Base-by-base conservation (phyloP, 2,329 filamentous ascomycete species). In the Kalmusia sp. region DNA sequence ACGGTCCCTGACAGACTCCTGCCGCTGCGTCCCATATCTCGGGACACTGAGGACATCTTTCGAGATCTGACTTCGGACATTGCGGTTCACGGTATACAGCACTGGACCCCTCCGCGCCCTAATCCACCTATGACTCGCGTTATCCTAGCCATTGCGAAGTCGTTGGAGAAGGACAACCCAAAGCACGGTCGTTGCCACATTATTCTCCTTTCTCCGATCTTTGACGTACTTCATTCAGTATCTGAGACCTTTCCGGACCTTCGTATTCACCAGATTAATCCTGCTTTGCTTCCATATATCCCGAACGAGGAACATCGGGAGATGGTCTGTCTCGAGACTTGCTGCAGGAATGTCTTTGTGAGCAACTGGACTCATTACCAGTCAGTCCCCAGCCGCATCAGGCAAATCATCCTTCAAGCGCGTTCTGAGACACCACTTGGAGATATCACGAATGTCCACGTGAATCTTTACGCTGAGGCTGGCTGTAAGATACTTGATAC, bases 81-180 rank as follows among this genome's bases (percentile, higher is more conserved):
- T 17, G 54, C 45, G 14, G 53, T 52, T 17, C 51, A 51, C 22
- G 66, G 66, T 27, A 59, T 58, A 15, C 69, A 71, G 43, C 38
- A 53, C 7, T 65, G 63, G 66, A 48, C 61, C 14, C 67, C 67
- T 28, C 60, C 63, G 25, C 68, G 65, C 7, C 67, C 67, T 1
- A 69, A 68, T 45, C 69, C 67, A 14, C 52, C 62, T 1, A 70
- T 70, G 64, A 40, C 57, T 11, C 62, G 69, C 5, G 63, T 70
- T 28, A 52, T 71, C 14, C 35, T 67, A 21, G 55, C 62, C 14
- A 56, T 72, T 19, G 58, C 58, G 3, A 65, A 55, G 44, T 64
- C 64, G 6, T 51, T 70, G 8, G 51, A 59, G n/a, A 41, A 30
- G 6, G 38, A 58, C 15, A 30, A 52, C 4, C 33, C 60, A 17